These are phyloP conservation scores for Fusarium nematophilum DNA, from an alignment of 2,329 filamentous ascomycete species.

Conservation along the genomic window DNA sequence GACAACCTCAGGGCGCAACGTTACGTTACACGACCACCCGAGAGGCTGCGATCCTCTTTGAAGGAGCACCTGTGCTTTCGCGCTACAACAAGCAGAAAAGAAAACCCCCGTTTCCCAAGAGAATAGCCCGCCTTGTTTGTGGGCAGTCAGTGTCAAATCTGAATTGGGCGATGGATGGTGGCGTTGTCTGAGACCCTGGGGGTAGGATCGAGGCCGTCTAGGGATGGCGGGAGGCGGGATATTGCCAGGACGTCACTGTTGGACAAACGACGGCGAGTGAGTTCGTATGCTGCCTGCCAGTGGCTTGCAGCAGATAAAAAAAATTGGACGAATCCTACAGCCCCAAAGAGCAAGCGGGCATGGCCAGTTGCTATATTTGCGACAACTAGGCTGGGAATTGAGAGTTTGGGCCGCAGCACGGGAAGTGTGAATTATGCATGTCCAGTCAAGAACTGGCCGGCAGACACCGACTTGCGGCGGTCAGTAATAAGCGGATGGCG, in stretches of 20 bases:
- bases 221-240: slow-evolving; percentile 23
- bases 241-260: slow-evolving; percentile 18
- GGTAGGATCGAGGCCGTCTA: slow-evolving; percentile 15
- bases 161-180: background rate
- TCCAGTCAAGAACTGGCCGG: background rate
- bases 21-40: slow-evolving; percentile 42
- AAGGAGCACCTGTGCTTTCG: slow-evolving; percentile 16
- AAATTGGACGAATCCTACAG: slow-evolving; percentile 22
- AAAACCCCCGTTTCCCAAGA: too few species aligned
- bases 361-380: slow-evolving; percentile 41
- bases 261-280: too few species aligned
- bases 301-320: slow-evolving; percentile 25
- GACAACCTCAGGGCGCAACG: slow-evolving; percentile 38
- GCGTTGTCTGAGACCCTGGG: background rate
- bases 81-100: slow-evolving; percentile 7
- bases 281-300: too few species aligned
- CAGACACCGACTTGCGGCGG: background rate
- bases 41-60: slow-evolving; percentile 11
- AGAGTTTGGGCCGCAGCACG: background rate
- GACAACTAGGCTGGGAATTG: slow-evolving; percentile 20
- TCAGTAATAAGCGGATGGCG: too few species aligned
- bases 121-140: too few species aligned
- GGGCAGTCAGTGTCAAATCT: too few species aligned
- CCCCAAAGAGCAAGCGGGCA: background rate
- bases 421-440: background rate